A percentile compares a stretch with the other conserved stretches of the same genome.
phyloP scores from a whole-genome alignment of 2,329 filamentous ascomycete genomes.

The Neopestalotiopsis sp. region DNA sequence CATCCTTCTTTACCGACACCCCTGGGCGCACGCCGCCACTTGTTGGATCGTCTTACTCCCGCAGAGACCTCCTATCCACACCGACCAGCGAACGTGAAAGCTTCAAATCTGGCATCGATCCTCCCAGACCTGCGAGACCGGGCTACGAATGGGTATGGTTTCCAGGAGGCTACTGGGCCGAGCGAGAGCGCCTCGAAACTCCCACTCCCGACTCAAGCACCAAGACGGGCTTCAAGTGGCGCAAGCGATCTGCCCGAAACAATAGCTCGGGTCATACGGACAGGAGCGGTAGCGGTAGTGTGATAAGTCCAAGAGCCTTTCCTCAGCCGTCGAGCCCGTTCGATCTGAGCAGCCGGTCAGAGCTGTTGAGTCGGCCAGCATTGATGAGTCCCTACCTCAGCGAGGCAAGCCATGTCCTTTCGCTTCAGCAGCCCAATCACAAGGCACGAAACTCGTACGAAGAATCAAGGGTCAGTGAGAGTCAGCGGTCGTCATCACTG shows the following conservation, averaged over 20 bases:
- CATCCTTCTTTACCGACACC: not conserved
- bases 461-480: not conserved
- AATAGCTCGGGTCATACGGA: constrained; percentile 28
- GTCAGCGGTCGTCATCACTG: not conserved
- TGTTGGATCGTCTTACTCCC: not conserved
- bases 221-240: constrained; percentile 46
- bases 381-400: constrained; percentile 44
- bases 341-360: not conserved
- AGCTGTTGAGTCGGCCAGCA: constrained; percentile 5
- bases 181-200: constrained; percentile 46
- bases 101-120: constrained; percentile 45
- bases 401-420: constrained; percentile 53
- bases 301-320: constrained; percentile 6
- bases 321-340: constrained; percentile 24
- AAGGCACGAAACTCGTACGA: constrained; percentile 8
- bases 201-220: constrained; percentile 35
- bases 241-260: constrained; percentile 37
- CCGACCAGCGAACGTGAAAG: constrained; percentile 19
- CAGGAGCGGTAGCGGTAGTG: not conserved
- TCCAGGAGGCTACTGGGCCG: constrained; percentile 67
- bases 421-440: constrained; percentile 44
- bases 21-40: not conserved
- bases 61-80: constrained; percentile 21
- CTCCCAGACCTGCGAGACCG: constrained; percentile 58
- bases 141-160: constrained; percentile 69